Evolutionary conservation across 345 rosid genomes (phyloP).

Genomic region (Dovyalis caffra): DNA sequence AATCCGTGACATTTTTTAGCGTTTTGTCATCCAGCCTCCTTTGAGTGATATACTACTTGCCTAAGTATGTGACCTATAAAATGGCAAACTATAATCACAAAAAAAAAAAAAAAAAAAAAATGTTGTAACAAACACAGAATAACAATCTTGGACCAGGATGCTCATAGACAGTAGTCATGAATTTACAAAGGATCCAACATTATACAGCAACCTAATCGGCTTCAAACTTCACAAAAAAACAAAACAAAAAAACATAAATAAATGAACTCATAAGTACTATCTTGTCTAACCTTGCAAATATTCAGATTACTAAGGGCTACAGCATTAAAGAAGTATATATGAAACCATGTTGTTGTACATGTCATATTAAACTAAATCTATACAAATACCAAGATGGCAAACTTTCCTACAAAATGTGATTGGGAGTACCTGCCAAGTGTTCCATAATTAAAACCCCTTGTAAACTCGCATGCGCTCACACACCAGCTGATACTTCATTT

Average conservation of each 20-base stretch:
- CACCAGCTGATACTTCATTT: slow-evolving; percentile 61
- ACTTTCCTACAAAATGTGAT: not conserved
- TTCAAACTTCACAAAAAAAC: not conserved
- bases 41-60: not conserved
- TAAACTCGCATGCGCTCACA: slow-evolving; percentile 28
- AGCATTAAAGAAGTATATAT: slow-evolving; percentile 7
- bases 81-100: not conserved
- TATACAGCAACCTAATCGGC: not conserved
- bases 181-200: not conserved
- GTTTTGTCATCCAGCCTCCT: not conserved
- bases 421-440: slow-evolving; percentile 14
- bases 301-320: slow-evolving; percentile 9
- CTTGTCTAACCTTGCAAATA: not conserved
- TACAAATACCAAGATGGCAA: slow-evolving; percentile 19
- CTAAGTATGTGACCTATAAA: not conserved
- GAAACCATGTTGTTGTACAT: slow-evolving; percentile 8
- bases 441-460: slow-evolving; percentile 12
- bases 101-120: too few species aligned
- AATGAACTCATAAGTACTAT: not conserved
- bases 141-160: not conserved
- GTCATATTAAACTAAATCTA: slow-evolving; percentile 14
- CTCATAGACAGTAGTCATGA: not conserved
- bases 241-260: not conserved
- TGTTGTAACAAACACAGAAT: not conserved
- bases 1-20: not conserved